Evolutionary conservation across 202 grass and related monocot genomes (phyloP), one percentile per base, ranked within the genome.

Genomic region (Cymbopogon flexuosus): DNA sequence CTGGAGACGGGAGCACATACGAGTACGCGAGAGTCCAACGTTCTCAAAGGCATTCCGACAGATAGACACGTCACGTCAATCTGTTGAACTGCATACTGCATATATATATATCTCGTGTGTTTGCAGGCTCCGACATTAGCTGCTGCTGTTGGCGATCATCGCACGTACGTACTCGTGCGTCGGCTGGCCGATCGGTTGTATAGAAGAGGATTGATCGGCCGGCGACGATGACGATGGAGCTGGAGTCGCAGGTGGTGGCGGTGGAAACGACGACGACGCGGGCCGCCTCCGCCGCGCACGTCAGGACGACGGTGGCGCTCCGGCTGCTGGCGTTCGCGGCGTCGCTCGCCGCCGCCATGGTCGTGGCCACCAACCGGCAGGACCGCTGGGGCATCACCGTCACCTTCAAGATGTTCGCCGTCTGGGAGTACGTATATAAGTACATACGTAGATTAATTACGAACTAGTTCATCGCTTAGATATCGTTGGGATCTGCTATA

Each of bases 371-470:
- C 41, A 83, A 78, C 42, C 15, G 62, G 23, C 40, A 86, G 42
- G 22, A 86, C 0, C 83, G 74, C 11, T 86, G 87, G 87, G 87
- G 87, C 79, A 8, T 89, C 60, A 21, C 36, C n/a, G 83, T 73
- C 16, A 68, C 29, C 61, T 89, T 82, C 87, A 86, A 43, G 47
- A 51, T 89, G 40, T 86, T 89, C 79, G 41, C 41, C 10, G 87
- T 82, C 49, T 86, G 79, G 83, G 79, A 62, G 83, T 89, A 75
- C 33, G 87, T 72, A 35, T 8, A 39, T 39, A 11, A 6, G 10
- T 10, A 2, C 39, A 41, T 15, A 46, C 41, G 10, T 1, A 46
- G 11, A 45, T 15, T 15, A 15, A n/a, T n/a, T n/a, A n/a, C n/a
- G n/a, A 1, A 31, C 3, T 43, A 12, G 8, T 49, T 49, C 46